Conservation (phyloP, 306 rosid genomes). For the Acacia confusa region DNA sequence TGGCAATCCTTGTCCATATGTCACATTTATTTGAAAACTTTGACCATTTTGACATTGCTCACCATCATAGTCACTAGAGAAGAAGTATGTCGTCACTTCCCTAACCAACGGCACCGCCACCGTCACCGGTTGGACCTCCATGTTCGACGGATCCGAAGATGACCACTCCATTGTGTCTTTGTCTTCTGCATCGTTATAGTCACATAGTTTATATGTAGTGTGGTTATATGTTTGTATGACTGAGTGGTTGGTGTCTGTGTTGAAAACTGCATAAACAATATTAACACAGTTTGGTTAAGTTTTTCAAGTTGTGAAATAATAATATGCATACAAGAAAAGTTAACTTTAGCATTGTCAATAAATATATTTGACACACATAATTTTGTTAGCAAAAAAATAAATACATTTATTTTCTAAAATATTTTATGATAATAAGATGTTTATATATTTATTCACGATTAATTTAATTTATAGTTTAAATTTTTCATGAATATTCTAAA, state of each 20-base stretch:
- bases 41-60: conserved; percentile 82
- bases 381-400: too few species aligned
- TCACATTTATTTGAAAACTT: conserved; percentile 61
- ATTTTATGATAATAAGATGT: too few species aligned
- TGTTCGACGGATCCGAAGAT: conserved; percentile 52
- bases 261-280: conserved; percentile 64
- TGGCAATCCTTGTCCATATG: conserved; percentile 81
- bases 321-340: not conserved
- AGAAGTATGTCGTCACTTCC: conserved; percentile 70
- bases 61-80: conserved; percentile 85
- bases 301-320: not conserved
- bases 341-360: not conserved
- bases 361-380: too few species aligned
- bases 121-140: conserved; percentile 39
- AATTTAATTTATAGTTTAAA: too few species aligned
- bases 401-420: too few species aligned
- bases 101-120: conserved; percentile 66
- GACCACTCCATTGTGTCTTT: conserved; percentile 74
- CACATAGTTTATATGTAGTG: conserved; percentile 74
- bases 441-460: too few species aligned
- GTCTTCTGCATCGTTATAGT: conserved; percentile 63
- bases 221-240: conserved; percentile 68
- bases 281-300: not conserved
- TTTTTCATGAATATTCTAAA: too few species aligned
- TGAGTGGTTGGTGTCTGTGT: conserved; percentile 78